phyloP scores from a whole-genome alignment of 1,284 basidiomycete species.

The Dichomitus squalens region DNA sequence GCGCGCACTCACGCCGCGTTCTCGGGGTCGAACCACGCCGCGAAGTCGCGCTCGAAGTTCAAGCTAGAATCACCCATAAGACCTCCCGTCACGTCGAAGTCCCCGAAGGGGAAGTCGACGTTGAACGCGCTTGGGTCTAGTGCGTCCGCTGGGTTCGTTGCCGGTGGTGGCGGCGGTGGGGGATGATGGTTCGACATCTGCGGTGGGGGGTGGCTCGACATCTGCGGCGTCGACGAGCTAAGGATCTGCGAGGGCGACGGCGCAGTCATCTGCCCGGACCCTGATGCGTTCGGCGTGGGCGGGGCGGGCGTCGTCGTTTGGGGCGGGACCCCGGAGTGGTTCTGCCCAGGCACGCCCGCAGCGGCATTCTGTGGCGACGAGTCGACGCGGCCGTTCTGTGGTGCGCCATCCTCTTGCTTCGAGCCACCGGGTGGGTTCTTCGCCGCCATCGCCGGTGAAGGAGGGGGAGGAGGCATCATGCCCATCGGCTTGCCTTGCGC shows the following conservation, averaged over 20 bases:
- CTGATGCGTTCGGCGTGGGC: conserved; percentile 46
- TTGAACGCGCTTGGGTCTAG: conserved; percentile 47
- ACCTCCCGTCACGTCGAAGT: conserved; percentile 6
- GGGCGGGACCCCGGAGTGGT: conserved; percentile 14
- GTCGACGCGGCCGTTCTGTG: conserved; percentile 34
- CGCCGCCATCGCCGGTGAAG: conserved; percentile 43
- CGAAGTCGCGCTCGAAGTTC: conserved; percentile 69
- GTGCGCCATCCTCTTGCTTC: conserved; percentile 28
- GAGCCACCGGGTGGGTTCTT: conserved; percentile 29
- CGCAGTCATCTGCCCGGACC: conserved; percentile 37
- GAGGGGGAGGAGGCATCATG: conserved; percentile 50
- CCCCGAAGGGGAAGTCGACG: conserved; percentile 27
- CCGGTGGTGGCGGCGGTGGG: conserved; percentile 22
- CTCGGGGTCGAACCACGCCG: conserved; percentile 63
- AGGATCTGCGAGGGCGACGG: conserved; percentile 48
- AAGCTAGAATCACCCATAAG: conserved; percentile 39
- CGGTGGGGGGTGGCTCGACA: conserved; percentile 20
- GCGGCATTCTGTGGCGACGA: conserved; percentile 51
- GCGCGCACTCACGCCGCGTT: conserved; percentile 5
- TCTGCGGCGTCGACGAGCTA: conserved; percentile 26
- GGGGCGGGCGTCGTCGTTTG: conserved; percentile 43
- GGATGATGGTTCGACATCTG: conserved; percentile 13
- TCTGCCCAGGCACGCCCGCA: conserved; percentile 23
- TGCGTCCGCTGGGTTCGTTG: conserved; percentile 37
- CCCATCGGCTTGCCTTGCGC: conserved; percentile 43